phyloP scores from a whole-genome alignment of 352 stramenopile species.

The Aphanomyces invadans region DNA sequence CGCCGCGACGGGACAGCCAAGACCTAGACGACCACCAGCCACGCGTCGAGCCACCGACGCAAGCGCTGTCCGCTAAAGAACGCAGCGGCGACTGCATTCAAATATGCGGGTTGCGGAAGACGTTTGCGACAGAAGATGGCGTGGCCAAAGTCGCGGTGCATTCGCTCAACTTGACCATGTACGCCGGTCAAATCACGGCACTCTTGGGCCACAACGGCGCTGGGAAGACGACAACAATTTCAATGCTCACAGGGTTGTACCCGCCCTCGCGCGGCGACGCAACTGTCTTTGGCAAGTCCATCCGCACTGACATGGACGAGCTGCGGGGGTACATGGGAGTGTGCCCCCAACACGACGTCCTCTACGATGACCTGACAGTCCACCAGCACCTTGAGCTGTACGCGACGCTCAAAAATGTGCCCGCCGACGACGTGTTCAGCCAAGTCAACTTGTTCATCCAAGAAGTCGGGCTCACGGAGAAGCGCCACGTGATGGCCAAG shows the following conservation, averaged over 20 bases:
- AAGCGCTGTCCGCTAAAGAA: background rate
- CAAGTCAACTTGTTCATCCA: conserved; percentile 36
- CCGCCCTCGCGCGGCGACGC: conserved; percentile 13
- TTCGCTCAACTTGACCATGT: conserved; percentile 81
- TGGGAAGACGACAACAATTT: conserved; percentile 29
- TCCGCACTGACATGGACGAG: conserved; percentile 39
- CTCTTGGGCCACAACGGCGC: conserved; percentile 29
- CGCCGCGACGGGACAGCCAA: background rate
- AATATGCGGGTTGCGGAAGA: conserved; percentile 59
- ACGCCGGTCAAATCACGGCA: conserved; percentile 44
- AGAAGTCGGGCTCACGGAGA: conserved; percentile 61
- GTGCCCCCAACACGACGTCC: conserved; percentile 80
- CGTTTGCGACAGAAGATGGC: conserved; percentile 40
- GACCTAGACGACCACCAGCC: background rate
- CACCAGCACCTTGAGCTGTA: conserved; percentile 69
- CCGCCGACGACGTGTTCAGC: conserved; percentile 42
- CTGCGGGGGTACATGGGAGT: conserved; percentile 64
- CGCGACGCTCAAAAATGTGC: conserved; percentile 59
- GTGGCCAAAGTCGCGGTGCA: conserved; percentile 74
- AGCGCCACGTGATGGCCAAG: conserved; percentile 41
- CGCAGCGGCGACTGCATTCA: conserved; percentile 19
- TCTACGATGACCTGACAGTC: conserved; percentile 69
- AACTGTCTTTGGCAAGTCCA: background rate
- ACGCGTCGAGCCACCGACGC: conserved; percentile 1
- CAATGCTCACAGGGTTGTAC: conserved; percentile 27